These are phyloP conservation scores for Dalechampia spathulata DNA, from an alignment of 441 rosid species.

Conservation along the genomic window DNA sequence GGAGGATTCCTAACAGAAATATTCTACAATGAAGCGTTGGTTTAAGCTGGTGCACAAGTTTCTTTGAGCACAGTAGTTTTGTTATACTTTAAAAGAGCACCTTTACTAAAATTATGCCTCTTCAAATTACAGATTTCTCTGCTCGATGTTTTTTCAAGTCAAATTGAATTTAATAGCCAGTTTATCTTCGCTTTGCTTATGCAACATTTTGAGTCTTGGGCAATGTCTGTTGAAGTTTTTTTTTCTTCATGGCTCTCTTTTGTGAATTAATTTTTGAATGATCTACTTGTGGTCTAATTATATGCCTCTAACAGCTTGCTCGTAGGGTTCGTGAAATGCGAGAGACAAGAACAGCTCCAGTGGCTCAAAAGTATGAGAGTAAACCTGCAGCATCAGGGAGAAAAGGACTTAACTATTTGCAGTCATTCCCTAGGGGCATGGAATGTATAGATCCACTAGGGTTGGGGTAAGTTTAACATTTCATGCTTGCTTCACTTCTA, in stretches of 20 bases:
- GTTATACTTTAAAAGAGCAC: neutral
- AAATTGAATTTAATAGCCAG: neutral
- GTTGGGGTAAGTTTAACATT: slow-evolving; percentile 51
- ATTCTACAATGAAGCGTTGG: neutral
- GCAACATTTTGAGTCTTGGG: neutral
- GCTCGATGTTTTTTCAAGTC: neutral
- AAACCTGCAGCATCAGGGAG: slow-evolving; percentile 43
- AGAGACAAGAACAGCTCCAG: slow-evolving; percentile 80
- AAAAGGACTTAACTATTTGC: slow-evolving; percentile 51
- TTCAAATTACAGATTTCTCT: neutral
- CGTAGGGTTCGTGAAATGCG: slow-evolving; percentile 96
- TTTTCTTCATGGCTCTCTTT: neutral
- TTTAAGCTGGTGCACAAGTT: neutral
- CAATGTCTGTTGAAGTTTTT: no score
- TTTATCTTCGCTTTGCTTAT: neutral
- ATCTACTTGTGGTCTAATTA: no score
- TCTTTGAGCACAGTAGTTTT: neutral
- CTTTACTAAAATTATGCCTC: neutral
- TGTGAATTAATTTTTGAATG: no score
- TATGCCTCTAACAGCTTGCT: slow-evolving; percentile 53
- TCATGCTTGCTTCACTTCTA: no score
- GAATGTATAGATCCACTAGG: slow-evolving; percentile 96
- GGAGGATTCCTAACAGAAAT: neutral
- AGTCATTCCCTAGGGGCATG: slow-evolving; percentile 91
- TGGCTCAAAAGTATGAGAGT: slow-evolving; percentile 62